Conservation (phyloP, 2,329 filamentous ascomycete species). For the Trichoderma koningiopsis region DNA sequence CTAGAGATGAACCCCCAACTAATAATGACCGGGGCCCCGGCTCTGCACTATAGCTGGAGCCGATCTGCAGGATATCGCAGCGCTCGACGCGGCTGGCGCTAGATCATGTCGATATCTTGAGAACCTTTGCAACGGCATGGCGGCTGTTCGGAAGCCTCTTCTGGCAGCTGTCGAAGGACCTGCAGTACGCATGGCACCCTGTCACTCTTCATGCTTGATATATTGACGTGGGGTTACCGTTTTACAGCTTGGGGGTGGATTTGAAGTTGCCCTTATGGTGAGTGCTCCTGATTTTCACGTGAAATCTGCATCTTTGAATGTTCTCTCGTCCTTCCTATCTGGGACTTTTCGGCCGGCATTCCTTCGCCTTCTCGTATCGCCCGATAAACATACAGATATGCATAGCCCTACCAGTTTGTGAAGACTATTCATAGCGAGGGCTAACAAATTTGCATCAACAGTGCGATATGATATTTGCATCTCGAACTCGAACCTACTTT, state of each 20-base stretch:
- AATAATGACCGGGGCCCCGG: slow-evolving; percentile 12
- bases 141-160: slow-evolving; percentile 47
- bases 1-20: slow-evolving; percentile 19
- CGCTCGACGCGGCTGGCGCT: slow-evolving; percentile 38
- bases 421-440: background rate
- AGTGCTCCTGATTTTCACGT: slow-evolving; percentile 26
- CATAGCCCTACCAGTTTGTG: background rate
- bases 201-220: background rate
- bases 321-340: slow-evolving; percentile 12
- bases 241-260: slow-evolving; percentile 51
- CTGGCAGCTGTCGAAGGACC: slow-evolving; percentile 54
- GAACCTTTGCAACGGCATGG: slow-evolving; percentile 44
- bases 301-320: slow-evolving; percentile 2
- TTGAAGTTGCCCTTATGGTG: slow-evolving; percentile 52
- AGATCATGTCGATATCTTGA: slow-evolving; percentile 42
- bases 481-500: slow-evolving; percentile 39
- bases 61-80: slow-evolving; percentile 42
- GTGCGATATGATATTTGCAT: slow-evolving; percentile 46
- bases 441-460: slow-evolving; percentile 25
- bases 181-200: slow-evolving; percentile 44
- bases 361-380: background rate
- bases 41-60: slow-evolving; percentile 37
- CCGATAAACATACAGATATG: slow-evolving; percentile 22
- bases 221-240: slow-evolving; percentile 22
- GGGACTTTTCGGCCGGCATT: background rate